Evolutionary conservation across 2,329 filamentous ascomycete species (phyloP).

Genomic region (Aspergillus sp.): DNA sequence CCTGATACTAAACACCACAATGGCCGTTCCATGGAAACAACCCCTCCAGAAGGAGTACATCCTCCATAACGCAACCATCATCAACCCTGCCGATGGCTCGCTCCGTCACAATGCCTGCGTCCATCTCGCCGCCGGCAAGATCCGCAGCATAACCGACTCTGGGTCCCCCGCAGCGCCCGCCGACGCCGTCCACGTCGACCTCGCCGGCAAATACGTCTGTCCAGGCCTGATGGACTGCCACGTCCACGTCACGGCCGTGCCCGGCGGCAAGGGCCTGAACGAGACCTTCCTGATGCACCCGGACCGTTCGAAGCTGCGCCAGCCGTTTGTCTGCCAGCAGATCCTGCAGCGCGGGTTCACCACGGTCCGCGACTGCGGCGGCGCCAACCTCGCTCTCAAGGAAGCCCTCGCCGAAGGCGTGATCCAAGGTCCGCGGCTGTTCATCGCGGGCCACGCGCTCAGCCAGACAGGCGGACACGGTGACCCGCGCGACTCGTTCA

Average conservation of each 20-base stretch:
- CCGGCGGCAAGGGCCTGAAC: slow-evolving; percentile 33
- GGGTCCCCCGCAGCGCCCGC: background rate
- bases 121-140: background rate
- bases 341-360: slow-evolving; percentile 60
- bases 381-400: slow-evolving; percentile 50
- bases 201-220: slow-evolving; percentile 46
- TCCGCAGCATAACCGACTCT: background rate
- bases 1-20: background rate
- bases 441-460: slow-evolving; percentile 53
- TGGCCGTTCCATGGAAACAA: background rate
- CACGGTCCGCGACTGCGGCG: slow-evolving; percentile 56
- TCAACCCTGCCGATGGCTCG: background rate
- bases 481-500: slow-evolving; percentile 47
- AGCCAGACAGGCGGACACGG: slow-evolving; percentile 59
- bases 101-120: background rate
- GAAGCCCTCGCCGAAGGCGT: slow-evolving; percentile 50
- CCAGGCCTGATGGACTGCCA: slow-evolving; percentile 55
- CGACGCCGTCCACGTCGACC: slow-evolving; percentile 30
- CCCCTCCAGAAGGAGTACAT: background rate
- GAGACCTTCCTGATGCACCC: slow-evolving; percentile 24
- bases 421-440: slow-evolving; percentile 54
- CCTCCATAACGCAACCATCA: background rate
- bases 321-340: slow-evolving; percentile 21
- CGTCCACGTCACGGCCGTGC: slow-evolving; percentile 49
- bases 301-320: slow-evolving; percentile 15